These are phyloP conservation scores for Talaromyces stipitatus DNA, from an alignment of 495 filamentous ascomycete genomes.

Conservation along the genomic window DNA sequence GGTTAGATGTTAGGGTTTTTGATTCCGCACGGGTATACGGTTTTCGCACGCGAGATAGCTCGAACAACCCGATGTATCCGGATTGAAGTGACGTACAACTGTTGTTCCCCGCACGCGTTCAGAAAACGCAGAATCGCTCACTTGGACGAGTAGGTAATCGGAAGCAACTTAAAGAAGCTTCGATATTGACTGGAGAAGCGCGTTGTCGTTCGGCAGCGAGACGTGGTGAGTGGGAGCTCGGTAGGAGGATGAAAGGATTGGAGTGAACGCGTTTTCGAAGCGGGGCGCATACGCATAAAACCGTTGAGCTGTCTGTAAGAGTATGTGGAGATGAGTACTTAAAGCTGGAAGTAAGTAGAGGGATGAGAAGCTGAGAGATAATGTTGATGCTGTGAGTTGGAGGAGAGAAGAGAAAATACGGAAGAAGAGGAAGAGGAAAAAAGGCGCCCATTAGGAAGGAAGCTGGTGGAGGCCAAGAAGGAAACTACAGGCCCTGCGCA, in stretches of 20 bases:
- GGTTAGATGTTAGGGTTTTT: neutral
- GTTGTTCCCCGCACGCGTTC: neutral
- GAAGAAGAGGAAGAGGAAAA: constrained; percentile 12
- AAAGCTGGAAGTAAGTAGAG: neutral
- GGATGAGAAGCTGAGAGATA: neutral
- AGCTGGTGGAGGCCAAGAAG: constrained; percentile 16
- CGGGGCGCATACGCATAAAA: neutral
- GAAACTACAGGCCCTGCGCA: constrained; percentile 15
- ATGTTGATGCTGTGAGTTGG: neutral
- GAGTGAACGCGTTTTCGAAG: neutral
- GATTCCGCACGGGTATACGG: neutral
- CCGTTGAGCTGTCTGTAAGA: too few species aligned
- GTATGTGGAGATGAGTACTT: neutral
- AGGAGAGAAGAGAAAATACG: constrained; percentile 9
- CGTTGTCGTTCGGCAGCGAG: neutral
- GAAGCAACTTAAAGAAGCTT: neutral
- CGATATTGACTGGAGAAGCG: neutral
- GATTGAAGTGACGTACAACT: neutral
- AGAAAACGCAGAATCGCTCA: neutral
- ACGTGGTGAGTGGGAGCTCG: neutral
- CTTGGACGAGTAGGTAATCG: neutral
- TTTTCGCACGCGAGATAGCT: neutral
- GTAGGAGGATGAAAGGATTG: neutral
- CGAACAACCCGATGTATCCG: neutral
- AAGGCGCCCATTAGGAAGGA: constrained; percentile 11